Evolutionary conservation across 2,329 filamentous ascomycete species (phyloP), one percentile per base, ranked within the genome.

Genomic region (Teratosphaeriaceae sp.): DNA sequence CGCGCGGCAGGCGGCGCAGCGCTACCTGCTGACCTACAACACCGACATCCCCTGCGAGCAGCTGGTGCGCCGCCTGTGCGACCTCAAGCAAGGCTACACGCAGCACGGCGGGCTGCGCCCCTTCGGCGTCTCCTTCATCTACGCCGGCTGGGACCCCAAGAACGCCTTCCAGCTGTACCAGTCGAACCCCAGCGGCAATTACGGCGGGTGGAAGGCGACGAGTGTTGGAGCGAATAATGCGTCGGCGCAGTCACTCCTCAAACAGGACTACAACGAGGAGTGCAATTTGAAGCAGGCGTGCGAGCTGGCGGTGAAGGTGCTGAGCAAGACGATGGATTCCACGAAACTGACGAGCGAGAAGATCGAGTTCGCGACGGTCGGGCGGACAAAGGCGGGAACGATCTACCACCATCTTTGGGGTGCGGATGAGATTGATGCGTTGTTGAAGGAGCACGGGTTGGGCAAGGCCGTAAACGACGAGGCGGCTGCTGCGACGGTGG

Each of bases 311-410:
- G 92, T 98, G 65, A 98, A 98, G 78, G 92, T 98, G 51, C 72
- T 98, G 54, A 97, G 92, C 78, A 98, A 98, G 82, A 98, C 92
- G 5, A 98, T 98, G 94, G 92, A 98, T 67, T 95, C 89, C 43
- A 97, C 90, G 42, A 98, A 96, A 76, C 72, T 98, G 63, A 96
- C 88, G 74, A 95, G 88, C 63, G 92, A 98, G 78, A 98, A 98
- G 80, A 95, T 98, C 64, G 92, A 98, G 65, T 98, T 98, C 63
- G 94, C 92, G 55, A 98, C 94, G 23, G 90, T 98, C 48, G 94
- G 92, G 57, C 88, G 89, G 73, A 97, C 89, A 55, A 84, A 88
- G 69, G 82, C 89, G 54, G 92, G 92, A 60, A 92, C 90, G 74
- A 90, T 98, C 68, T 98, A 97, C 74, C 92, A 98, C 70, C 86